Evolutionary conservation across 2,329 filamentous ascomycete species (phyloP), one percentile per base, ranked within the genome.

Genomic region (Colletotrichum musicola): DNA sequence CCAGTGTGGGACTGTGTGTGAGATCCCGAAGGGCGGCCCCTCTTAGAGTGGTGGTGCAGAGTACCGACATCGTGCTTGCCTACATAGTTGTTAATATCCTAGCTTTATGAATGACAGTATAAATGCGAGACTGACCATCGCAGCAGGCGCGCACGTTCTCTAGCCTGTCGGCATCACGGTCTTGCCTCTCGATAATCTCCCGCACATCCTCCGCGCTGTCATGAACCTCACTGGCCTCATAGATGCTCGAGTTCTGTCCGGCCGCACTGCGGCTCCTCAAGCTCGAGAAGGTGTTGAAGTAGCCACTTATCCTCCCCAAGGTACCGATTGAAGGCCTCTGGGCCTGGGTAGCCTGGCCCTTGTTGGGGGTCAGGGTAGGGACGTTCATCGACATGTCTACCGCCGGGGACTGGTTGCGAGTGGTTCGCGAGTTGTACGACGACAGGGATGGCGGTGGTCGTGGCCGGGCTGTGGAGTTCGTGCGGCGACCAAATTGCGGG

Each of bases 81-180:
- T 92, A 57, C 1, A 25, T 13, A 51, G 49, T 62, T 14, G 58
- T 75, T 72, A 79, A 74, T 77, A 62, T 59, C 20, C 3, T n/a
- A 61, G 30, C 9, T 25, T 25, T n/a, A 9, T 25, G 14, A 27
- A 27, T 44, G 16, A 20, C n/a, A 30, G 22, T 6, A 47, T 18
- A 47, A 38, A n/a, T 44, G 46, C 35, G 22, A 53, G 64, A 83
- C 91, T 88, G 86, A 95, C 95, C 96, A 87, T 98, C 96, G 81
- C 96, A 99, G 83, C 96, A 99, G 68, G 95, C 95, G 77, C 96
- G 88, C 72, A 99, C 96, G 79, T 99, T 98, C 85, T 98, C 95
- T 75, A 98, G 85, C 71, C 91, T 87, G 76, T 95, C 93, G 27
- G 91, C 85, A 73, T 95, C 92, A 62, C 89, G 85, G 75, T 95